These are phyloP conservation scores for Dryadomyces quercus-mongolicae DNA, from an alignment of 2,329 filamentous ascomycete species.

Conservation along the genomic window DNA sequence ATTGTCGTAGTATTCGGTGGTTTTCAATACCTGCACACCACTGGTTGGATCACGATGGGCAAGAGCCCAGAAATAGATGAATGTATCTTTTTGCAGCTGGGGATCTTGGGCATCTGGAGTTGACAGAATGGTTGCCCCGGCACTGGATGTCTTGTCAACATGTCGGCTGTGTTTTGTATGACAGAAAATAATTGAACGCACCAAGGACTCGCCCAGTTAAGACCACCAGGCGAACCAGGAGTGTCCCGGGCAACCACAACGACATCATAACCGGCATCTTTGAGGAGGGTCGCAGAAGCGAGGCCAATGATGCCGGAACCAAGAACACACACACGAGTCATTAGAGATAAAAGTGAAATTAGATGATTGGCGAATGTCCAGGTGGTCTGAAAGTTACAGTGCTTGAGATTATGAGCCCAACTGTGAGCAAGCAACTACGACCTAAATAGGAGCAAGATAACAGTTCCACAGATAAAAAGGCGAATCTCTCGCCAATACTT, in stretches of 20 bases:
- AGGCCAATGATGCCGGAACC: conserved; percentile 4
- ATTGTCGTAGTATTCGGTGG: conserved; percentile 2
- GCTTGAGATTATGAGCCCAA: too few species aligned
- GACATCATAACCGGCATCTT: conserved; percentile 3
- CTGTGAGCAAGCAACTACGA: too few species aligned
- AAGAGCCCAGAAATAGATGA: conserved; percentile 3
- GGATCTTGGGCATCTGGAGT: background rate
- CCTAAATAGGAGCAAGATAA: too few species aligned
- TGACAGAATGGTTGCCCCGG: conserved; percentile 1
- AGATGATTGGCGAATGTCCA: too few species aligned
- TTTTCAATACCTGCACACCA: background rate
- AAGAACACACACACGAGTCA: conserved; percentile 1
- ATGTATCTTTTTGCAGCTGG: background rate
- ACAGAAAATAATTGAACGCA: background rate
- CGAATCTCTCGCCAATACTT: too few species aligned
- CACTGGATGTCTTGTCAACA: background rate
- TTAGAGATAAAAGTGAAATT: background rate
- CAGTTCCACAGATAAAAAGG: too few species aligned
- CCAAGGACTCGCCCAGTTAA: conserved; percentile 2
- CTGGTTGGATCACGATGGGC: conserved; percentile 1
- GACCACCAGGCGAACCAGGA: conserved; percentile 2
- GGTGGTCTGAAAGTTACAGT: too few species aligned
- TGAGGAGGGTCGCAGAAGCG: background rate
- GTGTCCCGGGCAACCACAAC: conserved; percentile 2
- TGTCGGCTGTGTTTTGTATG: background rate